Evolutionary conservation across 23 red algal species (phyloP).

Genomic region (Agarophyton chilense): DNA sequence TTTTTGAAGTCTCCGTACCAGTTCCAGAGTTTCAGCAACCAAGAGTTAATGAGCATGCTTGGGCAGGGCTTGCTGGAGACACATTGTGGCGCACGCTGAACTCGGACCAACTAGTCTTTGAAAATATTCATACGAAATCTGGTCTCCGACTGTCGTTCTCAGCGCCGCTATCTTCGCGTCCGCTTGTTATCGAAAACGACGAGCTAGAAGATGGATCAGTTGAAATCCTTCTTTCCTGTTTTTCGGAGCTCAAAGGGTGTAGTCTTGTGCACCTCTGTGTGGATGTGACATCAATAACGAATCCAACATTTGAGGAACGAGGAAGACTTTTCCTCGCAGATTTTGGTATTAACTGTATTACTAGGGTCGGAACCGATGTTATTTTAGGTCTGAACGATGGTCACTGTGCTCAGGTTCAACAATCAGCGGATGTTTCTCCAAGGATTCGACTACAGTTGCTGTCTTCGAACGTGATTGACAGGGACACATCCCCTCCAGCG

Average conservation of each 20-base stretch:
- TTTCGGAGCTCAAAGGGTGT: constrained; percentile 25
- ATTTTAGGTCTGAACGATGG: constrained; percentile 45
- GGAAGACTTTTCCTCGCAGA: background rate
- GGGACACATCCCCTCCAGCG: background rate
- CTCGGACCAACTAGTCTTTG: constrained; percentile 32
- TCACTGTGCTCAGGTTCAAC: constrained; percentile 12
- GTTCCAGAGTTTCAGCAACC: background rate
- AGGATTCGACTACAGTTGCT: constrained; percentile 13
- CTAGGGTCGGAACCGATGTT: constrained; percentile 15
- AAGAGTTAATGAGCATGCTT: constrained; percentile 13
- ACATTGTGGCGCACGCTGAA: constrained; percentile 53
- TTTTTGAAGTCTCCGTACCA: constrained; percentile 29
- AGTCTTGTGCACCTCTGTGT: constrained; percentile 15
- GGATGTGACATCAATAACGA: background rate
- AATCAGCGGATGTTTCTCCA: background rate
- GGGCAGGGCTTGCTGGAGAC: constrained; percentile 44
- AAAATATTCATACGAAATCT: background rate
- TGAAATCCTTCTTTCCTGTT: constrained; percentile 35
- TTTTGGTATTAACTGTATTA: constrained; percentile 23
- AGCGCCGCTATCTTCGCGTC: constrained; percentile 23
- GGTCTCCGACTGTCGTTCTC: constrained; percentile 53
- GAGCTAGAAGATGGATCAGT: background rate
- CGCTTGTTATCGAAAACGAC: constrained; percentile 11
- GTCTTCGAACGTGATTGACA: background rate
- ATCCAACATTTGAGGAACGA: background rate